Base-by-base conservation (phyloP, 2,329 filamentous ascomycete species). In the Epichloe baconii region DNA sequence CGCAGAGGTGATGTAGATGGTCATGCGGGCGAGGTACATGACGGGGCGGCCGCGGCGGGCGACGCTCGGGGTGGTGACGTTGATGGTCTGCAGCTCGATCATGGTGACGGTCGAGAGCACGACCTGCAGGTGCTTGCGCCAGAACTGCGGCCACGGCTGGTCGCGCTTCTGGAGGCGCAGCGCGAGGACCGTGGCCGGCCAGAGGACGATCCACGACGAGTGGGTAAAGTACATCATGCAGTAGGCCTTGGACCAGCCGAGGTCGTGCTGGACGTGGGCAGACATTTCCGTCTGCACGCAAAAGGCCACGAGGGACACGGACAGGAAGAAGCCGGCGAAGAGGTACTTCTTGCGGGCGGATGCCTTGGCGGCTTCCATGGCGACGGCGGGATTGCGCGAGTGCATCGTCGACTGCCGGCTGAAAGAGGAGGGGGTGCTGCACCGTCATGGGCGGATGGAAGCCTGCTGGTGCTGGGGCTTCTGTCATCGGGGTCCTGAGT, bases 211-310 rank as follows among this genome's bases (percentile, higher is more conserved):
- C 93, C 93, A 98, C 2, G 89, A 95, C 51, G 91, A 86, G 70
- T 98, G 93, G 11, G 93, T 98, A 57, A 98, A 76, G 69, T 95
- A 96, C 76, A 98, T 80, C 93, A 98, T 98, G 74, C 88, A 95
- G 72, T 96, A 98, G n/a, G 93, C 88, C 73, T 98, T 98, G 71
- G 94, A 81, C 93, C 93, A 98, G 56, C 86, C 82, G 56, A 96
- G 71, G 54, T 93, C 83, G 65, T 91, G 84, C 71, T 97, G 91
- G 54, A 98, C 93, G 70, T 96, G 90, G 10, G 94, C 83, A 11
- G 90, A 91, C 50, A 95, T 88, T 74, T 97, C 91, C 3, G 93
- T 97, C 77, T 98, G 93, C 5, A 95, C 74, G 46, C 88, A 88
- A 66, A 98, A 98, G 63, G 86, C 85, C 53, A 95, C 71, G 62